phyloP scores from a whole-genome alignment of 2,329 filamentous ascomycete species.

The Madurella fahalii region DNA sequence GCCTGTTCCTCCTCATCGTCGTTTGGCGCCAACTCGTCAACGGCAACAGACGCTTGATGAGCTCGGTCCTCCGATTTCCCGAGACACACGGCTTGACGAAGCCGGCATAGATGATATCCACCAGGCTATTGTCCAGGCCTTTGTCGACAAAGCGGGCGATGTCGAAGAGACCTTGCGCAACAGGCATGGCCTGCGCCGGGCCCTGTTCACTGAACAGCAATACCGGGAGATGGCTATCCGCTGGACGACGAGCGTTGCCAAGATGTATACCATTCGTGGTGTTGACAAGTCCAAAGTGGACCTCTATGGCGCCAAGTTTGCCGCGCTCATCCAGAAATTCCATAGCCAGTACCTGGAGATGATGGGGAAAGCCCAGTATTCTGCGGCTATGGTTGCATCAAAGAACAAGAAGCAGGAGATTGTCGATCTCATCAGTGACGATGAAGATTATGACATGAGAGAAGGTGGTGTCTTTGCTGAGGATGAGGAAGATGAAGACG shows the following conservation, averaged over 20 bases:
- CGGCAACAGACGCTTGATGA: constrained; percentile 36
- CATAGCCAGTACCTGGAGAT: constrained; percentile 47
- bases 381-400: constrained; percentile 11
- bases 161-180: constrained; percentile 60
- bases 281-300: constrained; percentile 61
- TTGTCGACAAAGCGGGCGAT: constrained; percentile 58
- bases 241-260: constrained; percentile 58
- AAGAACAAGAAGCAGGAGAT: constrained; percentile 37
- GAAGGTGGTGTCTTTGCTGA: neutral
- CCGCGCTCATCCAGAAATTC: constrained; percentile 52
- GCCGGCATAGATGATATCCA: constrained; percentile 54
- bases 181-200: constrained; percentile 50
- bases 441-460: constrained; percentile 22
- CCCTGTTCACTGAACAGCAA: constrained; percentile 65
- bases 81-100: constrained; percentile 49
- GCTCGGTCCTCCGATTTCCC: constrained; percentile 56
- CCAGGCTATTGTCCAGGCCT: constrained; percentile 58
- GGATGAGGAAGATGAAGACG: constrained; percentile 30
- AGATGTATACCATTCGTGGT: constrained; percentile 60
- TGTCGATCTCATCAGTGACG: constrained; percentile 50
- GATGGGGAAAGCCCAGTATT: constrained; percentile 34
- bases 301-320: constrained; percentile 57
- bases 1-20: constrained; percentile 33
- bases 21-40: constrained; percentile 30
- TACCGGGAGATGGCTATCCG: constrained; percentile 69